These are phyloP conservation scores for Cucumis sativus DNA, from an alignment of 306 rosid species.

Conservation along the genomic window DNA sequence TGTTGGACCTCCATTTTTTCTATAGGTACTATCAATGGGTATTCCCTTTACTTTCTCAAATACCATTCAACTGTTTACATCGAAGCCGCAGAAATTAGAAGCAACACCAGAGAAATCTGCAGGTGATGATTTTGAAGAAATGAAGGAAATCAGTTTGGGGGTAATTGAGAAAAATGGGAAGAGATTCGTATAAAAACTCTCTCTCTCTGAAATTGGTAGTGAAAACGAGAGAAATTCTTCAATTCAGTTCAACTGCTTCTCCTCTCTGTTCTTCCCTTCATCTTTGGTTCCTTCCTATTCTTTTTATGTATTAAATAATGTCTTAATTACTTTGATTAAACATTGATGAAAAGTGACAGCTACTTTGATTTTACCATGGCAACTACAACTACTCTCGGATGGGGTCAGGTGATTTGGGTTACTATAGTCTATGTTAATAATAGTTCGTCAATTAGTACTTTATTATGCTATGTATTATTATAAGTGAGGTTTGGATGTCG, in stretches of 20 bases:
- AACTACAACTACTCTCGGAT: background rate
- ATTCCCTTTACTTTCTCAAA: background rate
- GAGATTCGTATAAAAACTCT: background rate
- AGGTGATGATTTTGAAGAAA: background rate
- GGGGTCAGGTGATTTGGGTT: no score
- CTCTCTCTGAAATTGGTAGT: background rate
- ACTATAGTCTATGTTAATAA: no score
- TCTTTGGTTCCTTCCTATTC: background rate
- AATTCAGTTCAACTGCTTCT: background rate
- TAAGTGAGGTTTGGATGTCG: no score
- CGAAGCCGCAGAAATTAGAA: background rate
- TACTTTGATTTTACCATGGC: background rate
- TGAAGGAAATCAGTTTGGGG: background rate
- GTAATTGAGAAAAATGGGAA: background rate
- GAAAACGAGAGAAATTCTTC: background rate
- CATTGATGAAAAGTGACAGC: background rate
- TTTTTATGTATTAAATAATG: background rate
- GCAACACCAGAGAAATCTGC: background rate
- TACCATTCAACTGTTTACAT: background rate
- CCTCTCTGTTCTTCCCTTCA: background rate
- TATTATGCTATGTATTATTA: no score
- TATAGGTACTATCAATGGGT: background rate
- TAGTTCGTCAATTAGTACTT: no score
- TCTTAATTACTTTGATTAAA: background rate
- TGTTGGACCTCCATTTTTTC: conserved; percentile 66